A percentile compares a stretch with the other conserved stretches of the same genome.
These are phyloP conservation scores for Desmodesmus armatus DNA, from an alignment of 139 green algal genomes.

Conservation along the genomic window DNA sequence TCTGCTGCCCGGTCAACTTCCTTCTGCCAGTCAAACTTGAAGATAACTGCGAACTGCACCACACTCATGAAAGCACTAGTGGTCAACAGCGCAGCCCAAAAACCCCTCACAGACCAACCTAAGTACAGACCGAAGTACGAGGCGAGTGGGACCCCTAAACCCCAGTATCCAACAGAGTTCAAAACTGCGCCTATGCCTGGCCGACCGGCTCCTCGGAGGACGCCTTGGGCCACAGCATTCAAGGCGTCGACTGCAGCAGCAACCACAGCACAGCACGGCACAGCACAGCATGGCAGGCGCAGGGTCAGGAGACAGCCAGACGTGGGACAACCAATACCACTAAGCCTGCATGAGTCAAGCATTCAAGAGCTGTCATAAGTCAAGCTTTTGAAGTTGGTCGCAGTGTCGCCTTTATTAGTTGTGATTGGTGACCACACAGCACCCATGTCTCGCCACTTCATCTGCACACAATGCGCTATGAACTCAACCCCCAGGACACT, in stretches of 20 bases:
- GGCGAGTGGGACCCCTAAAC: conserved; percentile 5
- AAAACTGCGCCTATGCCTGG: neutral
- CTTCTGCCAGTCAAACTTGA: conserved; percentile 1
- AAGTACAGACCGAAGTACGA: conserved; percentile 4
- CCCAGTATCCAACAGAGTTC: conserved; percentile 25
- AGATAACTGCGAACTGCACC: conserved; percentile 19
- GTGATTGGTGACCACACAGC: neutral
- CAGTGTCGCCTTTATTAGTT: neutral
- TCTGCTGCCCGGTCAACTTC: conserved; percentile 20
- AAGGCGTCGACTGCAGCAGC: neutral
- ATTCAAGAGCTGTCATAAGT: too few species aligned
- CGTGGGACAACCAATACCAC: neutral
- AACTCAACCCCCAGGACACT: neutral
- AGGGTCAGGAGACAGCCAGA: neutral
- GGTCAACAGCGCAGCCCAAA: conserved; percentile 3
- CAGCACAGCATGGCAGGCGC: neutral
- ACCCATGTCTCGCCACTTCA: neutral
- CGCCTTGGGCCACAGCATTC: neutral
- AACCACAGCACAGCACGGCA: neutral
- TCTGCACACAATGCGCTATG: neutral
- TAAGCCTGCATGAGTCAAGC: neutral
- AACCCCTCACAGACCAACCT: neutral
- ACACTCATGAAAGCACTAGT: neutral
- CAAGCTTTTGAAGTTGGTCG: too few species aligned
- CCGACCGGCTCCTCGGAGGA: conserved; percentile 6